Evolutionary conservation across 495 filamentous ascomycete genomes (phyloP).

Genomic region (Podospora fimiseda): DNA sequence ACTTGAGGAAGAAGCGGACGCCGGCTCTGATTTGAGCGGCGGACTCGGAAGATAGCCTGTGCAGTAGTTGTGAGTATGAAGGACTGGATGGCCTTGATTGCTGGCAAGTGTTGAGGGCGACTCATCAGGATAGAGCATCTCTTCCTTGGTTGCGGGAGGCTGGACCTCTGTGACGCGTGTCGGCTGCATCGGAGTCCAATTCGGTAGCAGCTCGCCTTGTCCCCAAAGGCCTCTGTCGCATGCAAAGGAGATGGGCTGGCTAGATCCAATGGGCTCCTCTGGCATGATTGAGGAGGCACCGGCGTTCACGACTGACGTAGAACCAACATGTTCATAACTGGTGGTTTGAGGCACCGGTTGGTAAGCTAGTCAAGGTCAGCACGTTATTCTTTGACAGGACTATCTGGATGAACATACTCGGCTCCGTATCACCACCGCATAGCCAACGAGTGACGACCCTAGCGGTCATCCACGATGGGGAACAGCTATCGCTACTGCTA

Average conservation of each 20-base stretch:
- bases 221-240: slow-evolving; percentile 25
- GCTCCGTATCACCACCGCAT: slow-evolving; percentile 20
- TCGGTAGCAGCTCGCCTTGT: slow-evolving; percentile 29
- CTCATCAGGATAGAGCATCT: slow-evolving; percentile 39
- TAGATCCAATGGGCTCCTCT: slow-evolving; percentile 10
- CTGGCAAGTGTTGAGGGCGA: slow-evolving; percentile 25
- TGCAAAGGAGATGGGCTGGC: slow-evolving; percentile 22
- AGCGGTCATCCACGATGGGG: not conserved
- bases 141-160: slow-evolving; percentile 33
- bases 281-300: slow-evolving; percentile 12
- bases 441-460: not conserved
- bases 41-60: slow-evolving; percentile 1
- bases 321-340: not conserved
- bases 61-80: not conserved
- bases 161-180: slow-evolving; percentile 30
- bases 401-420: not conserved
- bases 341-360: slow-evolving; percentile 11
- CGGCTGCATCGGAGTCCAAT: slow-evolving; percentile 37
- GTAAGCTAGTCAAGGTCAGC: slow-evolving; percentile 12
- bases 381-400: not conserved
- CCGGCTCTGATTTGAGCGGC: slow-evolving; percentile 1
- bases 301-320: not conserved
- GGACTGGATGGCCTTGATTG: slow-evolving; percentile 3
- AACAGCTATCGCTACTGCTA: not conserved
- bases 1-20: slow-evolving; percentile 6